Evolutionary conservation across 2,329 filamentous ascomycete genomes (phyloP), one percentile per base, ranked within the genome.

Genomic region (Pseudocercospora eumusae): DNA sequence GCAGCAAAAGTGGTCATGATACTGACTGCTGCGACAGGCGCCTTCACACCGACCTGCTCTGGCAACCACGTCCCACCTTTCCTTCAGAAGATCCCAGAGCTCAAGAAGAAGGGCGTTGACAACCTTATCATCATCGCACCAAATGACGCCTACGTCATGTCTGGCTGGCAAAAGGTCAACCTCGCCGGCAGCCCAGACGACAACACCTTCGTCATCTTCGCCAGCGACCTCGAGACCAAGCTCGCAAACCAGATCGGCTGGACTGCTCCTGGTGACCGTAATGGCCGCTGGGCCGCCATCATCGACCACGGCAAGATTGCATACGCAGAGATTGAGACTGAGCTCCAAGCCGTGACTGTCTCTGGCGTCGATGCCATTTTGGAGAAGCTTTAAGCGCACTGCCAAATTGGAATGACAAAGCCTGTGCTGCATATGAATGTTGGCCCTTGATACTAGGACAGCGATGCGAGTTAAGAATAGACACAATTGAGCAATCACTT

Each of bases 81-180:
- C 64, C 62, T 66, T 33, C 64, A 66, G 36, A 52, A 66, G 33
- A 64, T 66, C 47, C 33, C 61, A 18, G 64, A 68, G 33, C 56
- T 66, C 45, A 68, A 63, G 64, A 60, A 59, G 60, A 68, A 66
- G 59, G 66, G 64, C 44, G 64, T 68, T 18, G 64, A 68, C 56
- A 56, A 64, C 27, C 62, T 68, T 52, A 54, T 68, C 56, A 62
- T 68, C 55, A 68, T 68, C 52, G 66, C 64, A 15, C 62, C 66
- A 18, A 68, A 68, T 56, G 64, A 68, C 23, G 66, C 64, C 27
- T 68, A 45, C 54, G 66, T 68, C 33, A 68, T 68, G 66, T 55
- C 42, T 45, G 66, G 66, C 55, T 68, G 66, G 66, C 66, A 68
- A 25, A 68, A 68, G 36, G 64, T 66, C 55, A 66, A 68, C 62